These are phyloP conservation scores for Scheffersomyces ergatensis DNA, from an alignment of 805 yeast genomes.

Conservation along the genomic window DNA sequence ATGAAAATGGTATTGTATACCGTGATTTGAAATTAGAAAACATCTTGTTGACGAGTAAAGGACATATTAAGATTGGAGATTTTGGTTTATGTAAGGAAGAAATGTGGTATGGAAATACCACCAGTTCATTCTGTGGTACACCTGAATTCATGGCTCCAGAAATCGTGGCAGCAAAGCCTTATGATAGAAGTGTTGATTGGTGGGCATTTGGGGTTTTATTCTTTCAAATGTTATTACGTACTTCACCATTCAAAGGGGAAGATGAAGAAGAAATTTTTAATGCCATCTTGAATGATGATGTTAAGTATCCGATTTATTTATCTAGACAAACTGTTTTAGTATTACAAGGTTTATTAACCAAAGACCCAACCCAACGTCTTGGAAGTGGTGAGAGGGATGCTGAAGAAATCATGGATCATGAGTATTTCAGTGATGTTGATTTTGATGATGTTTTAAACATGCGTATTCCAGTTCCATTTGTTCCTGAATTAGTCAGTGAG, in stretches of 20 bases:
- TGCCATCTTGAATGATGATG: conserved; percentile 95
- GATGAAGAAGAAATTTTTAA: conserved; percentile 96
- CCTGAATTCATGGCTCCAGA: conserved; percentile 99
- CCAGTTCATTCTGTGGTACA: conserved; percentile 96
- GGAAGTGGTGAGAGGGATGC: conserved; percentile 92
- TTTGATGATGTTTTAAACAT: conserved; percentile 80
- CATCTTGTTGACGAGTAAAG: conserved; percentile 81
- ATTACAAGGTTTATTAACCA: conserved; percentile 83
- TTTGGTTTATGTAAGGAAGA: conserved; percentile 96
- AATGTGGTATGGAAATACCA: conserved; percentile 81
- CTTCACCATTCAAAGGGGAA: conserved; percentile 96
- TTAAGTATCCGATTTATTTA: conserved; percentile 95
- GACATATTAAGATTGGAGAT: conserved; percentile 96
- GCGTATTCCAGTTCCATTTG: conserved; percentile 80
- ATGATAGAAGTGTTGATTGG: conserved; percentile 97
- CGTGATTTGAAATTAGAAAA: conserved; percentile 96
- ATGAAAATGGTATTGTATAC: conserved; percentile 92
- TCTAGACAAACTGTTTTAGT: conserved; percentile 94
- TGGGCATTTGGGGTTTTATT: conserved; percentile 98
- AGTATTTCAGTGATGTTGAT: conserved; percentile 85
- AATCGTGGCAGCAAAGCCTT: conserved; percentile 86
- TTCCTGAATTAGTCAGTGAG: conserved; percentile 83
- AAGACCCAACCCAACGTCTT: conserved; percentile 80
- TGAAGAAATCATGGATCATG: conserved; percentile 89
- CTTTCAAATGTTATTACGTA: conserved; percentile 94